Evolutionary conservation across 164 flowering plant genomes (phyloP).

Genomic region (Dillenia suffruticosa): DNA sequence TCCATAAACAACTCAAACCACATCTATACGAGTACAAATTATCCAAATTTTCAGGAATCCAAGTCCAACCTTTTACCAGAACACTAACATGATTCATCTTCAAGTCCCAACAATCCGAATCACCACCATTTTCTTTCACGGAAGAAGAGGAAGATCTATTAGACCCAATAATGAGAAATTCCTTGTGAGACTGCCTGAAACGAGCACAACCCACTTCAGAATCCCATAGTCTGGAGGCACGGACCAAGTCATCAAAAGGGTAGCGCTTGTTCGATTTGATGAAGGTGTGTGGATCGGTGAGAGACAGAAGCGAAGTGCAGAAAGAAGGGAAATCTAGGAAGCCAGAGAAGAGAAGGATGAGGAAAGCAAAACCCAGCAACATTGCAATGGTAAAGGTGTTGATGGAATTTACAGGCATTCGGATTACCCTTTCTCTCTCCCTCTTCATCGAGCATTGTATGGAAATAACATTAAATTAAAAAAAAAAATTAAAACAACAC

Average conservation of each 20-base stretch:
- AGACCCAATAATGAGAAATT: conserved; percentile 9
- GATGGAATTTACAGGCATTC: conserved; percentile 49
- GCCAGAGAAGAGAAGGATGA: conserved; percentile 55
- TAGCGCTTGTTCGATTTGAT: conserved; percentile 19
- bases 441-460: too few species aligned
- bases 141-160: conserved; percentile 33
- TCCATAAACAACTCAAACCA: conserved; percentile 97
- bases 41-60: conserved; percentile 99
- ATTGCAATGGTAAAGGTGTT: conserved; percentile 34
- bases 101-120: conserved; percentile 43
- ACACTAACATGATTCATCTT: conserved; percentile 72
- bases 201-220: conserved; percentile 67
- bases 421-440: too few species aligned
- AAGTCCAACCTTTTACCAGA: conserved; percentile 96
- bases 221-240: conserved; percentile 83
- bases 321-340: conserved; percentile 53
- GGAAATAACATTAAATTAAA: too few species aligned
- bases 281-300: conserved; percentile 1
- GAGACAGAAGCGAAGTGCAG: conserved; percentile 28
- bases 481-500: too few species aligned
- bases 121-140: conserved; percentile 38
- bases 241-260: conserved; percentile 61
- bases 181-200: conserved; percentile 48
- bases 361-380: conserved; percentile 48
- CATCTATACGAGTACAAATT: conserved; percentile 79